phyloP scores from a whole-genome alignment of 2,329 filamentous ascomycete genomes.

The Colletotrichum aenigma region DNA sequence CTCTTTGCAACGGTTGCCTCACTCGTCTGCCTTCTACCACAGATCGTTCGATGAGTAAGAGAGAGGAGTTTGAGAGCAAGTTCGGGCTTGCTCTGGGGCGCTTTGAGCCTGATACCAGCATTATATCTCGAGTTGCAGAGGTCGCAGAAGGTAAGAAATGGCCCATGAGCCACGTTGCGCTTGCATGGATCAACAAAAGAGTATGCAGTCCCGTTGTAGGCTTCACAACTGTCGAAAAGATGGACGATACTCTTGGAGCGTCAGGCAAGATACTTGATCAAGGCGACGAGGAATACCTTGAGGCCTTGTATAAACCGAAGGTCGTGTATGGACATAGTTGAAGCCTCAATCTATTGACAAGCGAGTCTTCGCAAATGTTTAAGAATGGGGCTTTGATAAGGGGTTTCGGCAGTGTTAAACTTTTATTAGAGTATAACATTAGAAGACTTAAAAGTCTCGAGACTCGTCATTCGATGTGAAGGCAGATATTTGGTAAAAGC shows the following conservation, averaged over 20 bases:
- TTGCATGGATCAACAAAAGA: constrained; percentile 64
- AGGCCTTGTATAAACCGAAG: constrained; percentile 59
- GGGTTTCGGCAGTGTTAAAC: no score
- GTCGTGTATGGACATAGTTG: not conserved
- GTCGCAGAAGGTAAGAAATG: constrained; percentile 59
- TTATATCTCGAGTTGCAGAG: constrained; percentile 47
- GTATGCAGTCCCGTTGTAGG: constrained; percentile 65
- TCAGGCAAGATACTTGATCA: constrained; percentile 51
- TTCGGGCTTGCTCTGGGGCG: not conserved
- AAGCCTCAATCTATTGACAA: not conserved
- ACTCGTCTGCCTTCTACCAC: not conserved
- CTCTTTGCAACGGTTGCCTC: not conserved
- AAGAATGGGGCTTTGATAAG: no score
- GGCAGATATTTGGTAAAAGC: no score
- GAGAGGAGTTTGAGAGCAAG: not conserved
- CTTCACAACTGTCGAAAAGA: constrained; percentile 57
- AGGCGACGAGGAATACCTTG: constrained; percentile 64
- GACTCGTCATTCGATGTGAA: no score
- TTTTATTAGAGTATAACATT: no score
- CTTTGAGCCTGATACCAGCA: not conserved
- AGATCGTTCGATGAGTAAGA: not conserved
- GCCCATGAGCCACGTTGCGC: constrained; percentile 66
- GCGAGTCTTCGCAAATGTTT: no score
- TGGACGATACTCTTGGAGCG: constrained; percentile 61
- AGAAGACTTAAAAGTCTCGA: no score